Evolutionary conservation across 371 early-diverging fungal species (phyloP), one percentile per base, ranked within the genome.

Genomic region (Actinomortierella wolfii): DNA sequence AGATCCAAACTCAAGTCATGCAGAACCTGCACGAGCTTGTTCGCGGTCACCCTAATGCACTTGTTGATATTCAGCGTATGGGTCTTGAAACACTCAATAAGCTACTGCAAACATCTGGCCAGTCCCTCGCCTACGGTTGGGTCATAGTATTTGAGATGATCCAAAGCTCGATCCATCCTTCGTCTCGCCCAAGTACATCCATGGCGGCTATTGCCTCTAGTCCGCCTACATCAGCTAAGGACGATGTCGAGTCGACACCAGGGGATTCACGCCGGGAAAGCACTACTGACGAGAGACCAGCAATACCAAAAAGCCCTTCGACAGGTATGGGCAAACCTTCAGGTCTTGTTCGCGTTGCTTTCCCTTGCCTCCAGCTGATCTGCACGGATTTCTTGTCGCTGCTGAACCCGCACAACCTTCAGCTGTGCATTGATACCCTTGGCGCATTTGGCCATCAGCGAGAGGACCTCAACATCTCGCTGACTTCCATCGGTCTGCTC

Each of bases 311-410:
- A 23, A 51, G 55, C 14, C 45, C 56, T 28, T 59, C 66, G 0
- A 34, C 34, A 34, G 50, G 39, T 26, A 6, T 48, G 15, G 41
- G 56, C 39, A 62, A 71, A 41, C 56, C 81, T 1, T 64, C 79
- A 18, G 86, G 86, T 1, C 80, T 97, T 14, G 89, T 97, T 57
- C 88, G 94, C 14, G 81, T 90, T 26, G 97, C 94, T 2, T 97
- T 98, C 61, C 90, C 97, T 3, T 94, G 91, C 55, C 75, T 98
- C 44, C 97, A 98, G 74, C 76, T 98, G 24, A 93, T 99, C n/a
- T 97, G 97, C 74, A 91, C 94, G 4, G 98, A 99, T 67, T 97
- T 97, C 61, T 61, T 99, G 28, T 83, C 92, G 2, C 80, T 90
- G 3, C 76, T 98, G 67, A 81, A 85, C 17, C 91, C 94, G 1